Evolutionary conservation across 257 asterid species (phyloP).

Genomic region (Gardenia jasminoides): DNA sequence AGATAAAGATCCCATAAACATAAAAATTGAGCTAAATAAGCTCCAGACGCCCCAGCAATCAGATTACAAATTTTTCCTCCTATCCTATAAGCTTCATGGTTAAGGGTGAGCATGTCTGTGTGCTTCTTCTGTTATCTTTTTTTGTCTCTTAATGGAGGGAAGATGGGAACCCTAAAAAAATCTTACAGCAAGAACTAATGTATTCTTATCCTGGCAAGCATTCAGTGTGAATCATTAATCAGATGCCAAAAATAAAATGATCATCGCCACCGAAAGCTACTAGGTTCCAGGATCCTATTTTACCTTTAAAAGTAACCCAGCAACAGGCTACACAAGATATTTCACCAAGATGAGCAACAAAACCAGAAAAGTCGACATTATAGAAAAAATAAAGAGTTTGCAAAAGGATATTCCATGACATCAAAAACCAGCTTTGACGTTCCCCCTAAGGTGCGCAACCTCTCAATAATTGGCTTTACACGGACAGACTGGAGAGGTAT

Average conservation of each 20-base stretch:
- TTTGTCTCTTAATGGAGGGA: too few relatives aligned
- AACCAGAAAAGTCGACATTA: neutral
- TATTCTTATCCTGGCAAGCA: neutral
- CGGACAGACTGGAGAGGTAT: constrained; percentile 95
- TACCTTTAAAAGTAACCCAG: neutral
- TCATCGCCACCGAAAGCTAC: neutral
- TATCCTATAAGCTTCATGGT: neutral
- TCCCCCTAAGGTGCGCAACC: constrained; percentile 86
- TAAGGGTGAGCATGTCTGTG: neutral
- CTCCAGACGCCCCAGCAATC: neutral
- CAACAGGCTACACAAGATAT: neutral
- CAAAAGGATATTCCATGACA: constrained; percentile 89
- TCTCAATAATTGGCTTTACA: constrained; percentile 85
- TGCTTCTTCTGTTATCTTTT: neutral
- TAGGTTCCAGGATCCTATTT: neutral
- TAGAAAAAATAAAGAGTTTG: constrained; percentile 4
- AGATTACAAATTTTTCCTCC: neutral
- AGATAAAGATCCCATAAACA: neutral
- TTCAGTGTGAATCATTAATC: neutral
- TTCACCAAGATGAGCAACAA: neutral
- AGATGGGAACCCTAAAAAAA: neutral
- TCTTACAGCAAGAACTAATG: neutral
- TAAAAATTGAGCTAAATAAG: neutral
- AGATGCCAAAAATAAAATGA: constrained; percentile 10
- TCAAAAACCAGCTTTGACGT: constrained; percentile 88